Evolutionary conservation across 257 asterid genomes (phyloP), one percentile per base, ranked within the genome.

Genomic region (Nicotiana obtusifolia): DNA sequence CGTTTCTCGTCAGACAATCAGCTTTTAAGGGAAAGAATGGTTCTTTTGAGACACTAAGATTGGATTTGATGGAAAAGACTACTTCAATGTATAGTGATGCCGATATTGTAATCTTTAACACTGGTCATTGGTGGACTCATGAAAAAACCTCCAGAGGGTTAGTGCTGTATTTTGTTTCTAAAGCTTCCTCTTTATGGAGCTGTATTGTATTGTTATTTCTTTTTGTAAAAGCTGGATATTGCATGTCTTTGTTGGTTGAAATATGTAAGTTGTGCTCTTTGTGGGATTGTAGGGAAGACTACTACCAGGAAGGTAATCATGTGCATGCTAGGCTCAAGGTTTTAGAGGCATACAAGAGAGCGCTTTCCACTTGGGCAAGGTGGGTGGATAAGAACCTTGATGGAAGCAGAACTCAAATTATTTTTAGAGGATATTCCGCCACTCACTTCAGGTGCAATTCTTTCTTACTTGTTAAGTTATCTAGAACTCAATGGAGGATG

Each of bases 81-180:
- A 91, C 97, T 71, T 81, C 91, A 28, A 91, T 94, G 99, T 95
- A 95, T 85, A 92, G 86, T 22, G 99, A 94, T 83, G 99, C 99
- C 0, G 97, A 95, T 84, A 90, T 95, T 17, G 68, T 95, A 10
- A 87, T 95, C 81, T 95, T 95, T 87, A 93, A 95, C 84, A 95
- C 98, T 4, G 99, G 97, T 31, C 99, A 95, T 81, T 95, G 99
- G 99, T 93, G 99, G 99, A 95, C 99, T 86, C 99, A 95, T 79
- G 99, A 95, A 84, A 95, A 95, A 87, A 95, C 97, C 62, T 91
- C 98, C 64, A 91, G 87, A 56, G 99, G 99, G 99, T 95, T 82
- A 88, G 97, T 83, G 67, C 4, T 26, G 22, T 44, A 31, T 53
- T 10, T n/a, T 20, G 41, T 82, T 64, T 59, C 64, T 5, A 11